Evolutionary conservation across 768 basidiomycete species (phyloP), one percentile per base, ranked within the genome.

Genomic region (Xanthoconium stramineum): DNA sequence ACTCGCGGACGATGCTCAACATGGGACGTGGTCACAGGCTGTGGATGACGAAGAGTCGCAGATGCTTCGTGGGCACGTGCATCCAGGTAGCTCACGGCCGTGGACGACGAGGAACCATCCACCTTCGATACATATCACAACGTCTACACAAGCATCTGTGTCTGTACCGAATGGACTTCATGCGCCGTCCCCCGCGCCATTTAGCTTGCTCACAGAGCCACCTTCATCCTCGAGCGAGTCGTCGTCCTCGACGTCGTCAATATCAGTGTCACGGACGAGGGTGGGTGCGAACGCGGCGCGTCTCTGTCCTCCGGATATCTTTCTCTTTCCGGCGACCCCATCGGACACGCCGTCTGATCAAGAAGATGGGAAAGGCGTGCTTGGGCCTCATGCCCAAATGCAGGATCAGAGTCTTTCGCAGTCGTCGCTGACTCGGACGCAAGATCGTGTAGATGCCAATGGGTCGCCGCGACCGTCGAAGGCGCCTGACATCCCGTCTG

Each of bases 261-360:
- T 52, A 15, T 28, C 63, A 3, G 28, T 47, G 28, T 33, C 55
- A 11, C 57, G 50, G 30, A 48, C 53, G 20, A 28, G 15, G 32
- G 36, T 29, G 49, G 35, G 50, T 24, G 35, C 29, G 19, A 35
- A 29, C 28, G 40, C 36, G 36, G 28, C 30, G 2, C 53, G 33
- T n/a, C 48, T 30, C 13, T 56, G 63, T 55, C 62, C 62, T 36
- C 72, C 69, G 6, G 65, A 66, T 19, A 68, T 72, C n/a, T 70
- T 64, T 29, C 54, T 67, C 17, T 55, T 62, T 17, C 72, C 72
- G 14, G 57, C 65, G 10, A 68, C 62, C 2, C 67, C 71, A 7
- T 63, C 64, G 32, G 66, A 71, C 2, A 60, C 45, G 30, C 48
- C 59, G 9, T 55, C 60, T 15, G 55, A 52, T 17, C 59, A 66